Evolutionary conservation across 495 filamentous ascomycete genomes (phyloP).

Genomic region (Penicillium chermesinum): DNA sequence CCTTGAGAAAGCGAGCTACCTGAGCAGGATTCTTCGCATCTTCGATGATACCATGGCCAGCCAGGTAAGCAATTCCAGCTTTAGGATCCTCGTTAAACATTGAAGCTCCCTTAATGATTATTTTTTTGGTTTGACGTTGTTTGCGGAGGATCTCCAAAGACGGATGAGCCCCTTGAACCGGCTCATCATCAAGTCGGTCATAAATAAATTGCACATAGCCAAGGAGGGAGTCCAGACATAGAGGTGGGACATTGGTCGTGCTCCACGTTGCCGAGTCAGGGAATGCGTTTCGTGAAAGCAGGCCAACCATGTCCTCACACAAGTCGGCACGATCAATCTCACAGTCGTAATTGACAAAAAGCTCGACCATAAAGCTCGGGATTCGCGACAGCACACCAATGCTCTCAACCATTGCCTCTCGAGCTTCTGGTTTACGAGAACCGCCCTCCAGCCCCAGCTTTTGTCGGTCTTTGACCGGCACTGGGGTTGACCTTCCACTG

Average conservation of each 20-base stretch:
- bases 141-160: slow-evolving; percentile 57
- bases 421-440: slow-evolving; percentile 81
- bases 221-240: slow-evolving; percentile 88
- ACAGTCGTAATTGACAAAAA: slow-evolving; percentile 98
- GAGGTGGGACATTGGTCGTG: slow-evolving; percentile 92
- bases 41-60: slow-evolving; percentile 76
- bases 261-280: slow-evolving; percentile 99
- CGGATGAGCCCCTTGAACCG: slow-evolving; percentile 60
- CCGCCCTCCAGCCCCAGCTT: slow-evolving; percentile 93
- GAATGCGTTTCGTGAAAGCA: slow-evolving; percentile 90
- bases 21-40: slow-evolving; percentile 64
- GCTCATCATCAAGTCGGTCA: slow-evolving; percentile 72
- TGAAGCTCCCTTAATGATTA: slow-evolving; percentile 79
- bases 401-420: slow-evolving; percentile 98
- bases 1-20: slow-evolving; percentile 77
- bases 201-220: slow-evolving; percentile 88
- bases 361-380: slow-evolving; percentile 87
- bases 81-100: slow-evolving; percentile 97
- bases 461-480: slow-evolving; percentile 88
- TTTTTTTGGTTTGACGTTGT: slow-evolving; percentile 72
- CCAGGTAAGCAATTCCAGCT: slow-evolving; percentile 79
- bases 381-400: slow-evolving; percentile 87
- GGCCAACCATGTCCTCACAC: slow-evolving; percentile 90
- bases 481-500: slow-evolving; percentile 86
- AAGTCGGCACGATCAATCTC: slow-evolving; percentile 88